Conservation (phyloP, 129 eudicot species). For the Mikania micrantha region DNA sequence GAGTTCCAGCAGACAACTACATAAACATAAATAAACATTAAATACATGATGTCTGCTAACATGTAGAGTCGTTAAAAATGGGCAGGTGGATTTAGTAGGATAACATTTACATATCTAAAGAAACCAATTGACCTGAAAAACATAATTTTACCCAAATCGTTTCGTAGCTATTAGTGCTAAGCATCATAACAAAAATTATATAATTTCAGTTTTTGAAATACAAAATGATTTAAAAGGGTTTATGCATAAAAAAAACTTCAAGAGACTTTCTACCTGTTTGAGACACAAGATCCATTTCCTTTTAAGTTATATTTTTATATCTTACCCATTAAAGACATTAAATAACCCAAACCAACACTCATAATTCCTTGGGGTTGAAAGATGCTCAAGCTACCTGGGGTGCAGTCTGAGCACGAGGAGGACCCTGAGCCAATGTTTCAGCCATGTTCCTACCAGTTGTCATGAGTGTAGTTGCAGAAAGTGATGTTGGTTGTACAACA, state of each 20-base stretch:
- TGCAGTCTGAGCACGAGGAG: constrained; percentile 10
- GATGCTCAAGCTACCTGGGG: constrained; percentile 1
- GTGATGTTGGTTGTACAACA: not conserved
- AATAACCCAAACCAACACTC: not conserved
- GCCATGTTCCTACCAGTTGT: constrained; percentile 4
- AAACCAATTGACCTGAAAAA: not conserved
- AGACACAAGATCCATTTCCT: not conserved
- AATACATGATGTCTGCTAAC: not conserved
- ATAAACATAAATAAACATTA: not conserved
- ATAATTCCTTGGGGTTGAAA: not conserved
- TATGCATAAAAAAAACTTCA: not conserved
- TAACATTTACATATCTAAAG: not conserved
- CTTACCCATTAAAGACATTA: not conserved
- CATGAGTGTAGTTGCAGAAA: not conserved
- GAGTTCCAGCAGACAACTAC: constrained; percentile 5
- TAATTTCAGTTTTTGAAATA: not conserved
- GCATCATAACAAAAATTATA: not conserved
- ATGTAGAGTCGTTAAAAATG: not conserved
- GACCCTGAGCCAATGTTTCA: constrained; percentile 7
- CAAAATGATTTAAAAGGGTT: not conserved
- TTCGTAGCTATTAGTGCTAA: not conserved
- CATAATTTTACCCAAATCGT: not conserved
- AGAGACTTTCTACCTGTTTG: not conserved
- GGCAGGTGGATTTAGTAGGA: not conserved
- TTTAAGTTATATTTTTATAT: not conserved